phyloP scores from a whole-genome alignment of 805 yeast genomes.

The Cyberlindnera bimundalis region DNA sequence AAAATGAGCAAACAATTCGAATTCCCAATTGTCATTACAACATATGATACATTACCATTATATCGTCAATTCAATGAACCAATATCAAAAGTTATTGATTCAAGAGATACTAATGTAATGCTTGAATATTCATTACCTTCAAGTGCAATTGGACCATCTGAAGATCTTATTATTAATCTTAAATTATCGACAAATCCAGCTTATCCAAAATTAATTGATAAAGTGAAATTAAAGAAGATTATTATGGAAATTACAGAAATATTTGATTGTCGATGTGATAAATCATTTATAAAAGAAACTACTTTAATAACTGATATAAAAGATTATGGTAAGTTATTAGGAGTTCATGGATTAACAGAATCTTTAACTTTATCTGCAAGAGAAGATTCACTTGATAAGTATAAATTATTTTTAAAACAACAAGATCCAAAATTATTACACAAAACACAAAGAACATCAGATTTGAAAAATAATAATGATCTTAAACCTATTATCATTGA shows the following conservation, averaged over 20 bases:
- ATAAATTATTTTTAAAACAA: conserved; percentile 30
- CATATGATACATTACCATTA: conserved; percentile 55
- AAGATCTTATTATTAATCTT: conserved; percentile 38
- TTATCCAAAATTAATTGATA: conserved; percentile 14
- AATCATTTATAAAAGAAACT: conserved; percentile 44
- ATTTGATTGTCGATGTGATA: conserved; percentile 37
- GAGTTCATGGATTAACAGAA: conserved; percentile 10
- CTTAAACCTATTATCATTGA: conserved; percentile 30
- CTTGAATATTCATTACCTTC: conserved; percentile 46
- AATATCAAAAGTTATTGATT: conserved; percentile 38
- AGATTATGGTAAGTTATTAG: conserved; percentile 17
- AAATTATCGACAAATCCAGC: conserved; percentile 35
- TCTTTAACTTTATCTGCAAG: conserved; percentile 27
- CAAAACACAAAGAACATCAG: conserved; percentile 18
- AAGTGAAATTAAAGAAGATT: conserved; percentile 41
- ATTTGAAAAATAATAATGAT: conserved; percentile 10
- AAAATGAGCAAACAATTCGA: conserved; percentile 19
- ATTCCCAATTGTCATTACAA: conserved; percentile 52
- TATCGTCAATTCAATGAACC: conserved; percentile 54
- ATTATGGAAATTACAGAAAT: conserved; percentile 50
- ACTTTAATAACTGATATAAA: conserved; percentile 31
- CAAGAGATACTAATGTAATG: conserved; percentile 47
- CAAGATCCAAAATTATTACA: conserved; percentile 30
- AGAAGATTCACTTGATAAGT: conserved; percentile 22
- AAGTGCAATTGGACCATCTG: conserved; percentile 58